Percentiles rank a stretch among this genome's conserved stretches.
phyloP scores from a whole-genome alignment of 2,329 filamentous ascomycete genomes.

The Anthostomella pinea region DNA sequence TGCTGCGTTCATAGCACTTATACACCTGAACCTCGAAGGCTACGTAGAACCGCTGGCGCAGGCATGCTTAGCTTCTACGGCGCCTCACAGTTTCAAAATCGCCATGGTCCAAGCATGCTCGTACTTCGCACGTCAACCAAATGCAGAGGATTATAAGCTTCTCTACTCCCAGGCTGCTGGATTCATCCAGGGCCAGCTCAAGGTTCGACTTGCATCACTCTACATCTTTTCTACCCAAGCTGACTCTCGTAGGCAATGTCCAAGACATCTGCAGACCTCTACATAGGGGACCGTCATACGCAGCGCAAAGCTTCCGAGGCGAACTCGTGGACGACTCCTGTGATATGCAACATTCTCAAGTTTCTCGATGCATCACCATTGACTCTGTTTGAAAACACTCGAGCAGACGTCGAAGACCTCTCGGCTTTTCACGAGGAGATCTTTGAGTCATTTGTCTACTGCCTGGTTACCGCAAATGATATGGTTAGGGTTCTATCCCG shows the following conservation, averaged over 20 bases:
- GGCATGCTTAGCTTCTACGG: slow-evolving; percentile 53
- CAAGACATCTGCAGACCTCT: slow-evolving; percentile 36
- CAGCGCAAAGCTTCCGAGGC: slow-evolving; percentile 40
- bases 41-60: slow-evolving; percentile 56
- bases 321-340: slow-evolving; percentile 35
- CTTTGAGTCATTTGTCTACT: slow-evolving; percentile 52
- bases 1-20: slow-evolving; percentile 62
- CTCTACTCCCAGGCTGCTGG: slow-evolving; percentile 54
- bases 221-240: slow-evolving; percentile 5
- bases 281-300: slow-evolving; percentile 37
- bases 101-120: slow-evolving; percentile 61
- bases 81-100: slow-evolving; percentile 60
- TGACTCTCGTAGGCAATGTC: slow-evolving; percentile 36
- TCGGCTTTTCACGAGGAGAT: slow-evolving; percentile 43
- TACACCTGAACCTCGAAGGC: slow-evolving; percentile 58
- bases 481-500: slow-evolving; percentile 47
- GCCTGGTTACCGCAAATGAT: slow-evolving; percentile 51
- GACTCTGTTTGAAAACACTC: slow-evolving; percentile 44
- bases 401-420: slow-evolving; percentile 33
- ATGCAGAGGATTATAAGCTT: slow-evolving; percentile 48
- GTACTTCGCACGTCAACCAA: slow-evolving; percentile 56
- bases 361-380: slow-evolving; percentile 56
- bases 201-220: slow-evolving; percentile 40
- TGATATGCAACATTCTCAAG: slow-evolving; percentile 52
- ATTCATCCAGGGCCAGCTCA: slow-evolving; percentile 55